Conservation (phyloP, 352 stramenopile genomes). For the Pythium plurisporium region DNA sequence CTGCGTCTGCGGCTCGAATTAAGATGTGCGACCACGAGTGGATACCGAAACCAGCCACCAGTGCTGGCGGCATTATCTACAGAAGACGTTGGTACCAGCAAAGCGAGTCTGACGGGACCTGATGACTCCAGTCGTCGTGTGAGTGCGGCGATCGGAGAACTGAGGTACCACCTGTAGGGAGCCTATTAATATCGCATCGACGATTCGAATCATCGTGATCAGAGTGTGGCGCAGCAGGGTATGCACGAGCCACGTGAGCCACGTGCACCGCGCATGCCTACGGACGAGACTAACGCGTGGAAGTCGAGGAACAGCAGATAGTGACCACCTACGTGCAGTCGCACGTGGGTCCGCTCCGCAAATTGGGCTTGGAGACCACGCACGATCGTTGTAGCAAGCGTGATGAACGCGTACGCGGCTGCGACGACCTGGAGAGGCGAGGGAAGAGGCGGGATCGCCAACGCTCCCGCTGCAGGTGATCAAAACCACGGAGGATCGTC, state of each 20-base stretch:
- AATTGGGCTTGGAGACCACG: constrained; percentile 4
- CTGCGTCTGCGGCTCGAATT: too few species aligned
- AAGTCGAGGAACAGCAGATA: too few species aligned
- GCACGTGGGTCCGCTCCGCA: not conserved
- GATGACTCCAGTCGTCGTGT: not conserved
- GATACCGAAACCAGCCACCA: too few species aligned
- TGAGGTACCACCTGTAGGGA: too few species aligned
- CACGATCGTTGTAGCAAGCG: constrained; percentile 20
- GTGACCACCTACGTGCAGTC: too few species aligned
- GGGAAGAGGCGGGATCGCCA: not conserved
- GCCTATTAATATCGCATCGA: too few species aligned
- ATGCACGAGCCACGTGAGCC: not conserved
- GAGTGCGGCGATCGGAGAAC: not conserved
- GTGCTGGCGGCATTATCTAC: too few species aligned
- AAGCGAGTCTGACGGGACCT: not conserved
- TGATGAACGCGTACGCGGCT: constrained; percentile 25
- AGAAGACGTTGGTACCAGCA: not conserved
- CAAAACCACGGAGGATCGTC: not conserved
- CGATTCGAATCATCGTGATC: too few species aligned
- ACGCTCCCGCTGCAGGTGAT: not conserved
- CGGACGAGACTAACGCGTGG: too few species aligned
- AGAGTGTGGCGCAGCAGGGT: not conserved
- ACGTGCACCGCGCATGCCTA: not conserved
- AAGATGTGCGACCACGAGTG: too few species aligned
- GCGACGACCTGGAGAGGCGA: constrained; percentile 12